These are phyloP conservation scores for Pichia sp. DNA, from an alignment of 1,139 yeast genomes.

Conservation along the genomic window DNA sequence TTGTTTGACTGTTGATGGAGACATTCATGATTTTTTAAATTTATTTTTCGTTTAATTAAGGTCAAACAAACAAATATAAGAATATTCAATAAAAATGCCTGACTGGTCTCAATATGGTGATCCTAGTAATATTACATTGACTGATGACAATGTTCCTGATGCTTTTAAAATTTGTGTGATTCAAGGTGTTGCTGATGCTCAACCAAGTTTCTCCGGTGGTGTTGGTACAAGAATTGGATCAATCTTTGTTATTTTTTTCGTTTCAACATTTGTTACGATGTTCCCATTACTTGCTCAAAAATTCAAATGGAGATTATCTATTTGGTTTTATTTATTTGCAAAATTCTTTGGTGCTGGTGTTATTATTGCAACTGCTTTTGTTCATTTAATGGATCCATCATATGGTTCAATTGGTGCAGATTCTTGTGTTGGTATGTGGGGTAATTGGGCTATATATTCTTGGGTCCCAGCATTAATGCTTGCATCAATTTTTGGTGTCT, in stretches of 20 bases:
- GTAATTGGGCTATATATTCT: slow-evolving; percentile 39
- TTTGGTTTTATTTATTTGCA: slow-evolving; percentile 60
- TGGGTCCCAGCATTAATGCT: slow-evolving; percentile 29
- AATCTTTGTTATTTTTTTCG: slow-evolving; percentile 57
- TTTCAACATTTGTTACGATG: slow-evolving; percentile 53
- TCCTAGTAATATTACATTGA: slow-evolving; percentile 10
- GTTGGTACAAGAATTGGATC: slow-evolving; percentile 67
- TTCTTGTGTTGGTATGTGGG: slow-evolving; percentile 40
- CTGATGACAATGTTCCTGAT: slow-evolving; percentile 14
- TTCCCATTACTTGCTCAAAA: slow-evolving; percentile 51
- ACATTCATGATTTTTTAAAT: background rate
- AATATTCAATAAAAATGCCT: slow-evolving; percentile 9
- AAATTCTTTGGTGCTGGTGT: slow-evolving; percentile 92
- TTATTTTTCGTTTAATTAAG: background rate
- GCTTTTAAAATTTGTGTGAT: slow-evolving; percentile 17
- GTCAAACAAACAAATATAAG: background rate
- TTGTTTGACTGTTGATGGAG: too few relatives aligned
- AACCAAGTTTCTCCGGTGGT: slow-evolving; percentile 15
- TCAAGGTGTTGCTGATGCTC: slow-evolving; percentile 17
- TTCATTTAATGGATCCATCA: slow-evolving; percentile 81
- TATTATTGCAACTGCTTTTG: slow-evolving; percentile 81
- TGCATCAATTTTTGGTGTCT: slow-evolving; percentile 22
- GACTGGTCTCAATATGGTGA: slow-evolving; percentile 16
- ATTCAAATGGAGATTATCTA: slow-evolving; percentile 49
- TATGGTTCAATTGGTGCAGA: slow-evolving; percentile 43